Conservation (phyloP, 129 eudicot species). For the Helianthus annuus region DNA sequence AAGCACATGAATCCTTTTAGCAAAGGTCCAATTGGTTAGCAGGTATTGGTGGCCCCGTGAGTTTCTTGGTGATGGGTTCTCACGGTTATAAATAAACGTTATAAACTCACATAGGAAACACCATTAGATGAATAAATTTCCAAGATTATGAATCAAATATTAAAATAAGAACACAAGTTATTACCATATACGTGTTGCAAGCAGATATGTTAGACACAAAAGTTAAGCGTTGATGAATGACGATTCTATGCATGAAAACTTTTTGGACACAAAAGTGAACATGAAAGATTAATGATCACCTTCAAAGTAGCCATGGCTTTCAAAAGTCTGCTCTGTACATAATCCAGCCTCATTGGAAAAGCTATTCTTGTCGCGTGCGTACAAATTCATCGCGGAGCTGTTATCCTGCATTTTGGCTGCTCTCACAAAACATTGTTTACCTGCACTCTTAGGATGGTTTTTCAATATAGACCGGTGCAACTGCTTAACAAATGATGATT, state of each 20-base stretch:
- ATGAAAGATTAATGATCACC: constrained; percentile 26
- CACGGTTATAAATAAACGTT: neutral
- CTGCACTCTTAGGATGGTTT: constrained; percentile 27
- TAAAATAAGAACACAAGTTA: constrained; percentile 1
- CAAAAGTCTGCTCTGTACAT: constrained; percentile 19
- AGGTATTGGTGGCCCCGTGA: neutral
- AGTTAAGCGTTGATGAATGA: neutral
- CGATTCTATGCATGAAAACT: constrained; percentile 12
- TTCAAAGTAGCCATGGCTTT: constrained; percentile 13
- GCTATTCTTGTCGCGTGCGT: constrained; percentile 4
- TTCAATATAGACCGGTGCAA: constrained; percentile 46
- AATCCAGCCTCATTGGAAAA: constrained; percentile 21
- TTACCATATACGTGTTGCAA: neutral
- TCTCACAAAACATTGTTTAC: constrained; percentile 19
- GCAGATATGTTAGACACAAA: neutral
- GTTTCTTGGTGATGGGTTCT: neutral
- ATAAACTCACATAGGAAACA: neutral
- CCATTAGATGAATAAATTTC: neutral
- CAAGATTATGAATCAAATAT: neutral
- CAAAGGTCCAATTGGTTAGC: neutral
- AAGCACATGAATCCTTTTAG: neutral
- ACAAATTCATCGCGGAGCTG: constrained; percentile 12
- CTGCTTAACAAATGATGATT: constrained; percentile 63
- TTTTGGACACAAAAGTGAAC: neutral
- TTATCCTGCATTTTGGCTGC: constrained; percentile 13